Percentiles rank a stretch among this genome's conserved stretches.
phyloP scores from a whole-genome alignment of 2,329 filamentous ascomycete species.

The Sphaerulina populicola region DNA sequence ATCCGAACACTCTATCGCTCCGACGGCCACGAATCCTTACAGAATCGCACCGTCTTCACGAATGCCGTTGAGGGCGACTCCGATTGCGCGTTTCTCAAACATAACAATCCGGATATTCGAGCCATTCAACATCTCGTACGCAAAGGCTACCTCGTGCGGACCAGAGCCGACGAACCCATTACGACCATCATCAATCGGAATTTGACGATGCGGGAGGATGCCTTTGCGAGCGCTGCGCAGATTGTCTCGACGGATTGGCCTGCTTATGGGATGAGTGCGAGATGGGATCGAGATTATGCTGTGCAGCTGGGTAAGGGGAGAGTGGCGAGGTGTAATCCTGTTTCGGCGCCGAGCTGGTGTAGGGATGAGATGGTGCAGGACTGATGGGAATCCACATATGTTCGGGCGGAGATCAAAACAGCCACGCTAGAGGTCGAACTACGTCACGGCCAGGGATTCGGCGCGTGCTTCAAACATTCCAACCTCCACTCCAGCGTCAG shows the following conservation, averaged over 20 bases:
- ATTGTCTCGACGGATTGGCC: conserved; percentile 46
- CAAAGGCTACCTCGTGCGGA: conserved; percentile 45
- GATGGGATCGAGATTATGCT: conserved; percentile 44
- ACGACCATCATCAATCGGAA: conserved; percentile 38
- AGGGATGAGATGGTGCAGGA: conserved; percentile 27
- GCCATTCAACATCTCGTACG: conserved; percentile 41
- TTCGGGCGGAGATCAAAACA: background rate
- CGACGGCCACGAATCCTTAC: conserved; percentile 31
- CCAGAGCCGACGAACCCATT: conserved; percentile 42
- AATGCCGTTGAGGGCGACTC: conserved; percentile 41
- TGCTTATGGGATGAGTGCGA: conserved; percentile 40
- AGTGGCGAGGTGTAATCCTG: conserved; percentile 35
- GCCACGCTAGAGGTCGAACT: no score
- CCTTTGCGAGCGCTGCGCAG: conserved; percentile 43
- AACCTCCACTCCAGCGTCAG: background rate
- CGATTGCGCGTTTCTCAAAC: conserved; percentile 45
- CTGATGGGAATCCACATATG: background rate
- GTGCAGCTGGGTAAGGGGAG: conserved; percentile 28
- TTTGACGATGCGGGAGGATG: conserved; percentile 38
- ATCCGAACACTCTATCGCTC: conserved; percentile 37
- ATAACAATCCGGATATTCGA: conserved; percentile 39
- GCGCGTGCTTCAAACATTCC: background rate
- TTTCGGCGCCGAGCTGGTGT: conserved; percentile 33
- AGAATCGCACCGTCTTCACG: conserved; percentile 44
- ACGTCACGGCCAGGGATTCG: background rate